phyloP scores from a whole-genome alignment of 768 basidiomycete genomes.

The Phylloporus scabripes region DNA sequence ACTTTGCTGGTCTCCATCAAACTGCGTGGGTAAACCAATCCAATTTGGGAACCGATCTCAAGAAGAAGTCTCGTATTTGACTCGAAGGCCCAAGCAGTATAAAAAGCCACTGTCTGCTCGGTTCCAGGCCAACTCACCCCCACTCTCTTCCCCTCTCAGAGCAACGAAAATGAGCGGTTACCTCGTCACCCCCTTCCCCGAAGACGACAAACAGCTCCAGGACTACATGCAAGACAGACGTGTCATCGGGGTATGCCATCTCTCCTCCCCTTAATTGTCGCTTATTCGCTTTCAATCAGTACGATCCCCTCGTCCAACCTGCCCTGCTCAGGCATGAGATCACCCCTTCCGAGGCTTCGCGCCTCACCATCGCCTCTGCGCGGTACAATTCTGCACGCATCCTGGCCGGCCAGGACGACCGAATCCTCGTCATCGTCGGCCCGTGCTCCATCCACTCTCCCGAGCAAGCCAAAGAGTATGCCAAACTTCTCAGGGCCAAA shows the following conservation, averaged over 20 bases:
- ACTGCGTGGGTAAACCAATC: slow-evolving; percentile 4
- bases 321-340: slow-evolving; percentile 87
- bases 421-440: slow-evolving; percentile 86
- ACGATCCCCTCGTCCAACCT: slow-evolving; percentile 95
- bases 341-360: slow-evolving; percentile 55
- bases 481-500: slow-evolving; percentile 63
- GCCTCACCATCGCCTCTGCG: slow-evolving; percentile 71
- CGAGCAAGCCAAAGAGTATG: slow-evolving; percentile 81
- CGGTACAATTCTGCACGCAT: slow-evolving; percentile 76
- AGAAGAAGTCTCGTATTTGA: neutral
- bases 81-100: slow-evolving; percentile 14
- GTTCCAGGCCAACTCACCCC: slow-evolving; percentile 5
- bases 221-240: slow-evolving; percentile 78
- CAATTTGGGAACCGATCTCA: slow-evolving; percentile 10
- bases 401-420: slow-evolving; percentile 78
- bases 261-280: neutral
- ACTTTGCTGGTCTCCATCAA: slow-evolving; percentile 18
- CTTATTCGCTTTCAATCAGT: slow-evolving; percentile 40
- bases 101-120: slow-evolving; percentile 21
- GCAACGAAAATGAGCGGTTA: slow-evolving; percentile 22
- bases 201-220: slow-evolving; percentile 57
- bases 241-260: slow-evolving; percentile 61
- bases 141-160: neutral
- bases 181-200: slow-evolving; percentile 58
- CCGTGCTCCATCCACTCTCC: slow-evolving; percentile 94